Evolutionary conservation across 2,329 filamentous ascomycete species (phyloP).

Genomic region (Bertia moriformis): DNA sequence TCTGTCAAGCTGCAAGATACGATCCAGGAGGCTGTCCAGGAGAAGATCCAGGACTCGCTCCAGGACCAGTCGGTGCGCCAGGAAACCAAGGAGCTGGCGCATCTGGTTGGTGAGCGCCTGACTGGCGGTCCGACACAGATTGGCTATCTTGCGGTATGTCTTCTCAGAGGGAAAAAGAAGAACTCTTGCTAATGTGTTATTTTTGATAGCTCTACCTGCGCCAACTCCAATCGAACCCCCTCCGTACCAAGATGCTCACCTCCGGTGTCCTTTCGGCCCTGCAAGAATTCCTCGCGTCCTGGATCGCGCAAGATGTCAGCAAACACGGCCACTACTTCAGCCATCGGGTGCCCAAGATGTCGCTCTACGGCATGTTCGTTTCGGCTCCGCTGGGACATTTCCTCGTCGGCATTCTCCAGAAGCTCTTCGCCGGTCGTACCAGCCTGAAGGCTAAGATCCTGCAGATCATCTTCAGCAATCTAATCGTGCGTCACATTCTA

Average conservation of each 20-base stretch:
- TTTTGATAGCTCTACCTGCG: constrained; percentile 70
- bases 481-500: constrained; percentile 55
- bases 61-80: neutral
- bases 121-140: neutral
- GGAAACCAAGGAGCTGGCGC: neutral
- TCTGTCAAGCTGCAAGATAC: neutral
- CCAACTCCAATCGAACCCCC: constrained; percentile 82
- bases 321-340: constrained; percentile 97
- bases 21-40: neutral
- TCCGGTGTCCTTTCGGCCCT: constrained; percentile 77
- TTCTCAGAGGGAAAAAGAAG: no score
- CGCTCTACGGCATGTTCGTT: constrained; percentile 83
- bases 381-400: constrained; percentile 89
- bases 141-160: constrained; percentile 1
- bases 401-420: constrained; percentile 85
- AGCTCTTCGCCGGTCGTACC: constrained; percentile 76
- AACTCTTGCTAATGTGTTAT: neutral
- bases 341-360: constrained; percentile 95
- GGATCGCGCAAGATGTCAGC: constrained; percentile 91
- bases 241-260: constrained; percentile 98
- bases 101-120: neutral
- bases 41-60: no score
- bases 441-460: constrained; percentile 88
- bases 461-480: constrained; percentile 91
- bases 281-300: constrained; percentile 90